Evolutionary conservation across 176 grass and related monocot species (phyloP).

Genomic region (Microstegium vimineum): DNA sequence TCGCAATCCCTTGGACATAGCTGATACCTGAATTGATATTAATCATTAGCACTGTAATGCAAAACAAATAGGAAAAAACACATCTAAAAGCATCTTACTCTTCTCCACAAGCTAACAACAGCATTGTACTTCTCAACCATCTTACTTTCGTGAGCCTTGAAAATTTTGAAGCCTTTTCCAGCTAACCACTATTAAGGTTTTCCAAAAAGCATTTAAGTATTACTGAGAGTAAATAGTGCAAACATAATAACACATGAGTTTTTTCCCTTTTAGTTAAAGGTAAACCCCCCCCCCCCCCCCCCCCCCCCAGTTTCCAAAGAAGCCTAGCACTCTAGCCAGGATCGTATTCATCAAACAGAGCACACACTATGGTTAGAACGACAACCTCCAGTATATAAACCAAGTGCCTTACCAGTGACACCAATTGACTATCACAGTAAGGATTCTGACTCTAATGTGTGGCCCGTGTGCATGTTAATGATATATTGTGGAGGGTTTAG

Average conservation of each 20-base stretch:
- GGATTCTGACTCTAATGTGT: background rate
- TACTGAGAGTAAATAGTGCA: background rate
- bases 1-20: slow-evolving; percentile 65
- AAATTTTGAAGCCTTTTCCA: slow-evolving; percentile 63
- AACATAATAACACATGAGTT: background rate
- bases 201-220: background rate
- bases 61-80: background rate
- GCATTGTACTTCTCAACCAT: slow-evolving; percentile 96
- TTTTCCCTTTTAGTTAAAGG: background rate
- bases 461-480: no score
- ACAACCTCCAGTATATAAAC: background rate
- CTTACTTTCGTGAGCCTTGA: slow-evolving; percentile 63
- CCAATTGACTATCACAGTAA: background rate
- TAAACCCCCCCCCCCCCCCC: no score
- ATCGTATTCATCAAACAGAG: background rate
- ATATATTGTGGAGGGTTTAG: no score
- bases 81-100: slow-evolving; percentile 51
- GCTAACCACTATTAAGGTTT: slow-evolving; percentile 55
- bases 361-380: background rate
- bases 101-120: slow-evolving; percentile 82
- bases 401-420: background rate
- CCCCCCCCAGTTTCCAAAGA: background rate
- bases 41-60: slow-evolving; percentile 9
- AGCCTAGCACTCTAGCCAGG: background rate
- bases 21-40: slow-evolving; percentile 51